Percentiles rank a stretch among this genome's conserved stretches.
Evolutionary conservation across 2,329 filamentous ascomycete species (phyloP).

Genomic region (Verticillium zaregamsianum): DNA sequence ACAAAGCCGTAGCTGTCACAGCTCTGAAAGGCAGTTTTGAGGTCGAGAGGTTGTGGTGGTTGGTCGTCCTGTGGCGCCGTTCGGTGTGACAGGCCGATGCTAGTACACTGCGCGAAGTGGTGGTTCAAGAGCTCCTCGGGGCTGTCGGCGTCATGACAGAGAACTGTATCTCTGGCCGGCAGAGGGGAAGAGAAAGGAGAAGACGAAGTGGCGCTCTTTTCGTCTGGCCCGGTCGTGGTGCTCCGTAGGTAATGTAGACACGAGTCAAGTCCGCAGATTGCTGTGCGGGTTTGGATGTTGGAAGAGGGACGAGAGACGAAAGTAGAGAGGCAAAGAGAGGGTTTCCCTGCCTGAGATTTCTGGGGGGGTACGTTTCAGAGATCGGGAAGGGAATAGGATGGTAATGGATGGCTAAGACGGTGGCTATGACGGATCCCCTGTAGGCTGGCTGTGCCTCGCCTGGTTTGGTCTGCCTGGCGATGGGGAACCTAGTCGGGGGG

Average conservation of each 20-base stretch:
- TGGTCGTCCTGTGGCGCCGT: neutral
- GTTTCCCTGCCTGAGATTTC: constrained; percentile 1
- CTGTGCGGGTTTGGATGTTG: neutral
- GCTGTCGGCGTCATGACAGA: neutral
- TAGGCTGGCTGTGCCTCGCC: neutral
- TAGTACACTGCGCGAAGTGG: neutral
- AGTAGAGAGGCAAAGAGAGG: neutral
- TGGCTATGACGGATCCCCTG: neutral
- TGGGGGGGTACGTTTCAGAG: constrained; percentile 2
- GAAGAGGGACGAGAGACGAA: neutral
- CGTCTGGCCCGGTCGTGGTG: neutral
- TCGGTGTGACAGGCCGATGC: neutral
- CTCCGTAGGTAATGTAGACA: neutral
- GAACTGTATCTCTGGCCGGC: constrained; percentile 1
- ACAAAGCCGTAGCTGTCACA: neutral
- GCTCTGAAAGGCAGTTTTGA: neutral
- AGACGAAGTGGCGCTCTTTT: neutral
- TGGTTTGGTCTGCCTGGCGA: neutral
- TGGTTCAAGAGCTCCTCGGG: neutral
- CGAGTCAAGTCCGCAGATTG: neutral
- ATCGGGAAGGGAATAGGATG: constrained; percentile 2
- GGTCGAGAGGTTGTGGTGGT: neutral
- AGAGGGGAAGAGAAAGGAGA: neutral
- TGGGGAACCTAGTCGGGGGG: neutral
- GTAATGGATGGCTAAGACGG: neutral